Evolutionary conservation across 208 protist genomes (phyloP).

Genomic region (Crithidia sp.): DNA sequence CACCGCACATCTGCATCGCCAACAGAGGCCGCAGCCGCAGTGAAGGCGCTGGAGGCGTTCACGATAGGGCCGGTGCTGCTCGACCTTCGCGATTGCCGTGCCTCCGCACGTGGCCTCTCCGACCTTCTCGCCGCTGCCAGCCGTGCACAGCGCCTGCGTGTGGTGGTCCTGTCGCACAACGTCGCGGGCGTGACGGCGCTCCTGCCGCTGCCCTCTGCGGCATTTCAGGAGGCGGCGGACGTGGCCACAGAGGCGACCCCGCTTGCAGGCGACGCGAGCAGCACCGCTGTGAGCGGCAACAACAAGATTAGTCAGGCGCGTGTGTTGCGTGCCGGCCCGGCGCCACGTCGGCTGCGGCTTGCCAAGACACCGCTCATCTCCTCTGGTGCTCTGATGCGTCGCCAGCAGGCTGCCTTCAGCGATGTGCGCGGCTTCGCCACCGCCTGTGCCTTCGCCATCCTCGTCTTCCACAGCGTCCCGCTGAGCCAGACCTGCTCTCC

Average conservation of each 20-base stretch:
- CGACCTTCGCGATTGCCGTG: slow-evolving; percentile 63
- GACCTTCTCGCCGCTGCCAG: slow-evolving; percentile 68
- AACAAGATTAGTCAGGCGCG: not conserved
- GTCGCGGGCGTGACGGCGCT: slow-evolving; percentile 33
- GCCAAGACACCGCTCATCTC: slow-evolving; percentile 31
- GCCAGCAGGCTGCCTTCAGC: slow-evolving; percentile 21
- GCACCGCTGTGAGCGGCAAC: not conserved
- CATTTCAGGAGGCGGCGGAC: slow-evolving; percentile 12
- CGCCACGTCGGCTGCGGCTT: slow-evolving; percentile 17
- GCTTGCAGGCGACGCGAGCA: not conserved
- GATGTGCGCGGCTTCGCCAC: slow-evolving; percentile 37
- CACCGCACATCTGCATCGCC: not conserved
- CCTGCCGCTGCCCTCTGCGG: slow-evolving; percentile 25
- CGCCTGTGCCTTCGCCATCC: slow-evolving; percentile 38
- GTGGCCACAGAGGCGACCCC: not conserved
- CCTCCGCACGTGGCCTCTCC: slow-evolving; percentile 65
- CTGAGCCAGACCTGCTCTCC: slow-evolving; percentile 64
- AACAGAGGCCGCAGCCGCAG: not conserved
- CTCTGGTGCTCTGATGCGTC: slow-evolving; percentile 39
- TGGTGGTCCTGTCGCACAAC: slow-evolving; percentile 52
- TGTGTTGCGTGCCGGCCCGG: not conserved
- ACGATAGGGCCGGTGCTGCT: slow-evolving; percentile 63
- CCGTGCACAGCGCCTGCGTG: slow-evolving; percentile 52
- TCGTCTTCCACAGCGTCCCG: slow-evolving; percentile 61
- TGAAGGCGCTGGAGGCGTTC: slow-evolving; percentile 5